A percentile compares a stretch with the other conserved stretches of the same genome.
phyloP scores from a whole-genome alignment of 2,329 filamentous ascomycete species.

The Seiridium cupressi region DNA sequence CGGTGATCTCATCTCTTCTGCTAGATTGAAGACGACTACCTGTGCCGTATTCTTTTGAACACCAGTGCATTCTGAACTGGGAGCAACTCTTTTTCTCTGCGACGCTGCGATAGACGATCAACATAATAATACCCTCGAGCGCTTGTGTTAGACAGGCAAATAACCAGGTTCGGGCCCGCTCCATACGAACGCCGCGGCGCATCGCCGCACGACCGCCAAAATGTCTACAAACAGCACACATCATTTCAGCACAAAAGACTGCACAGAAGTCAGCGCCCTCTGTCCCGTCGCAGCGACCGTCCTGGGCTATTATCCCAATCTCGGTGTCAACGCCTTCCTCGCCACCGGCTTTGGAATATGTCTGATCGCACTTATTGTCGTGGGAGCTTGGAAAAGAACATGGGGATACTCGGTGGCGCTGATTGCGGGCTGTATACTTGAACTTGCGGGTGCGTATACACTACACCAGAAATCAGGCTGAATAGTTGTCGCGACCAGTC shows the following conservation, averaged over 20 bases:
- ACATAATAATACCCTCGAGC: too few species aligned
- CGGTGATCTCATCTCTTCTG: too few species aligned
- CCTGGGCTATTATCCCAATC: slow-evolving; percentile 55
- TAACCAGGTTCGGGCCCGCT: too few species aligned
- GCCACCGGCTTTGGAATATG: slow-evolving; percentile 46
- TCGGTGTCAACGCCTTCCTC: slow-evolving; percentile 56
- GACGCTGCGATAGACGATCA: too few species aligned
- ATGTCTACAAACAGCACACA: slow-evolving; percentile 2
- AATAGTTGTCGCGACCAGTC: neutral
- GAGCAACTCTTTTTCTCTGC: too few species aligned
- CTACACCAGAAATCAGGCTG: neutral
- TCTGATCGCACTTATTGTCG: slow-evolving; percentile 36
- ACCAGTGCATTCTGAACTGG: too few species aligned
- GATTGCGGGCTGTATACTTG: slow-evolving; percentile 47
- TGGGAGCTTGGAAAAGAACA: slow-evolving; percentile 50
- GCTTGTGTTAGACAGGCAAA: too few species aligned
- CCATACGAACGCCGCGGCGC: neutral
- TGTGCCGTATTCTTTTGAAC: too few species aligned
- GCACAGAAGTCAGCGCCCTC: slow-evolving; percentile 34
- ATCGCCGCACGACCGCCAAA: neutral
- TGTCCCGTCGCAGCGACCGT: slow-evolving; percentile 54
- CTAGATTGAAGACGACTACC: too few species aligned
- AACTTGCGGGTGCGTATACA: slow-evolving; percentile 43
- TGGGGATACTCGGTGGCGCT: slow-evolving; percentile 54
- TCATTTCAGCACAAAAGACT: slow-evolving; percentile 16